These are phyloP conservation scores for Hyphopichia burtonii DNA, from an alignment of 1,139 yeast genomes.

Conservation along the genomic window DNA sequence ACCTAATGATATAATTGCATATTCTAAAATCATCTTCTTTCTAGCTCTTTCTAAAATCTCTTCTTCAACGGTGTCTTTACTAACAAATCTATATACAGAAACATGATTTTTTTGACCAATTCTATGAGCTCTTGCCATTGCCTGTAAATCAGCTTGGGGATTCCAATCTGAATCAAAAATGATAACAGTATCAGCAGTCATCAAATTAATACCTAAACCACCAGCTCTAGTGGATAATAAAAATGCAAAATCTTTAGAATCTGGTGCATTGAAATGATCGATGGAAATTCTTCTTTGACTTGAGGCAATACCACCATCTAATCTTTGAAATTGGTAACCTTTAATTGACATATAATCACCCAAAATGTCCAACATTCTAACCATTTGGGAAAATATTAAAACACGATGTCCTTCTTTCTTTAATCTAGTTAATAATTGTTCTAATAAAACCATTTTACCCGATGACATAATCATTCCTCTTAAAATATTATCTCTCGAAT, in stretches of 20 bases:
- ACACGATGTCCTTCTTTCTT: constrained; percentile 95
- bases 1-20: constrained; percentile 95
- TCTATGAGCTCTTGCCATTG: constrained; percentile 99
- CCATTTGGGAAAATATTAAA: constrained; percentile 95
- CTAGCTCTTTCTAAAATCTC: constrained; percentile 95
- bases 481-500: constrained; percentile 73
- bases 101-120: constrained; percentile 98
- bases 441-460: constrained; percentile 95
- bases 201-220: constrained; percentile 94
- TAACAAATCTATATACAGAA: constrained; percentile 92
- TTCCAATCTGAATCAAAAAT: constrained; percentile 99
- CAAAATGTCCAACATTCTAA: constrained; percentile 87
- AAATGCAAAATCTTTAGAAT: constrained; percentile 88
- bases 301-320: constrained; percentile 97
- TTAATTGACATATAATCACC: constrained; percentile 91
- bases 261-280: constrained; percentile 95
- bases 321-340: constrained; percentile 87
- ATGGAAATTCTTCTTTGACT: constrained; percentile 91
- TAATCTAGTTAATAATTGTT: constrained; percentile 79
- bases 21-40: constrained; percentile 95
- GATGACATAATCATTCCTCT: constrained; percentile 96
- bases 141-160: constrained; percentile 97
- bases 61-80: constrained; percentile 97
- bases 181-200: constrained; percentile 98
- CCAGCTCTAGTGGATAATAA: constrained; percentile 96